These are phyloP conservation scores for Batkoa obscura DNA, from an alignment of 371 early-diverging fungal species.

Conservation along the genomic window DNA sequence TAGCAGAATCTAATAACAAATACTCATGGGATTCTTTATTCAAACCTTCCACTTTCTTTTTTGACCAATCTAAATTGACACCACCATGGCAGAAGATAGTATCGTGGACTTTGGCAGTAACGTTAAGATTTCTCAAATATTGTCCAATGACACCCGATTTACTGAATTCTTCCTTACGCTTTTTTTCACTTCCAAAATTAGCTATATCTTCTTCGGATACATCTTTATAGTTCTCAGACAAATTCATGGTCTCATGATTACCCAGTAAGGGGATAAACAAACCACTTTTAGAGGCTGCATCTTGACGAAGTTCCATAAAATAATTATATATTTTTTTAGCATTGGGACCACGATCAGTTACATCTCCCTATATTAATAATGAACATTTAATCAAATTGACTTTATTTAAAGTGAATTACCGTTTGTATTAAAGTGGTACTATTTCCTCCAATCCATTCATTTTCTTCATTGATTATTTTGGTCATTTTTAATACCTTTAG, in stretches of 20 bases:
- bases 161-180: constrained; percentile 29
- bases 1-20: not conserved
- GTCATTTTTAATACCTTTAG: constrained; percentile 34
- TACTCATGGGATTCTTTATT: not conserved
- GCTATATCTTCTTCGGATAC: constrained; percentile 37
- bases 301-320: constrained; percentile 26
- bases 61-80: constrained; percentile 25
- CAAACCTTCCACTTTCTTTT: constrained; percentile 11
- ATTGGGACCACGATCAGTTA: constrained; percentile 52
- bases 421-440: constrained; percentile 31
- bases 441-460: constrained; percentile 39
- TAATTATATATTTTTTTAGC: constrained; percentile 43
- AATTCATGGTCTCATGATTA: constrained; percentile 39
- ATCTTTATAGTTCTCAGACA: constrained; percentile 41
- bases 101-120: constrained; percentile 31
- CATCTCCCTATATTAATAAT: constrained; percentile 31
- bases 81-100: constrained; percentile 61
- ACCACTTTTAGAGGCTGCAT: constrained; percentile 35
- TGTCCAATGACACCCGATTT: constrained; percentile 42
- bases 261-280: constrained; percentile 29
- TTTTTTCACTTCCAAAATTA: constrained; percentile 35
- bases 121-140: constrained; percentile 24
- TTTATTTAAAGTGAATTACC: constrained; percentile 9
- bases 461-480: constrained; percentile 29
- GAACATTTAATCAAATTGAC: not conserved